These are phyloP conservation scores for Eucalyptus viminalis DNA, from an alignment of 345 rosid genomes.

Conservation along the genomic window DNA sequence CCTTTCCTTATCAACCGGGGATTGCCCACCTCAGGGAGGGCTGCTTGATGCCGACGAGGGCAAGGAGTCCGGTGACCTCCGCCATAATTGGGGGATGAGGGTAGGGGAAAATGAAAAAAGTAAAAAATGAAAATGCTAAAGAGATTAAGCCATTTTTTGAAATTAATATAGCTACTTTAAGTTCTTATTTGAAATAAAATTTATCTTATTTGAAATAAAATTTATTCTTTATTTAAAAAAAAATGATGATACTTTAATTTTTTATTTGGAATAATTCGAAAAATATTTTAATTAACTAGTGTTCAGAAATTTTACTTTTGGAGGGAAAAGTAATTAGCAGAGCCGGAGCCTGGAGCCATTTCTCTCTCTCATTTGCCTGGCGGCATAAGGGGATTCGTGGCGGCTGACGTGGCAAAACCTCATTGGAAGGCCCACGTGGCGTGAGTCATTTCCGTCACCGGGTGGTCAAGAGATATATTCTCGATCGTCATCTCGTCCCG, in stretches of 20 bases:
- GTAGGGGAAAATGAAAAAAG: too few relatives aligned
- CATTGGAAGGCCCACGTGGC: not conserved
- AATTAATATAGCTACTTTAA: rapidly evolving
- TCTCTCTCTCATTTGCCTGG: not conserved
- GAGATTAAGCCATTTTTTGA: too few relatives aligned
- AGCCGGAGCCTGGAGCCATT: not conserved
- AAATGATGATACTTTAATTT: too few relatives aligned
- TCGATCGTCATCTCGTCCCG: not conserved
- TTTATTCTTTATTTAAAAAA: too few relatives aligned
- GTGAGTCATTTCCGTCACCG: not conserved
- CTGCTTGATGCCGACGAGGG: rapidly evolving
- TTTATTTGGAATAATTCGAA: not conserved
- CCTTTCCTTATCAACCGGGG: rapidly evolving
- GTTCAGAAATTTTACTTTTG: not conserved
- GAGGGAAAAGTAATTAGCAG: not conserved
- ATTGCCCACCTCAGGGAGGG: too few relatives aligned
- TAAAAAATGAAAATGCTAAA: too few relatives aligned
- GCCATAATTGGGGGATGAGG: too few relatives aligned
- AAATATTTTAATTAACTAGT: not conserved
- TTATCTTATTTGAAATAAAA: too few relatives aligned
- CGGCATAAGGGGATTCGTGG: not conserved
- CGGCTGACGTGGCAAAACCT: not conserved
- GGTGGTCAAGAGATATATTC: not conserved
- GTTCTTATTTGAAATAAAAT: too few relatives aligned
- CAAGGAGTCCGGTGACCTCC: rapidly evolving